phyloP scores from a whole-genome alignment of 805 yeast species.

The Metschnikowia baotianmanensis region DNA sequence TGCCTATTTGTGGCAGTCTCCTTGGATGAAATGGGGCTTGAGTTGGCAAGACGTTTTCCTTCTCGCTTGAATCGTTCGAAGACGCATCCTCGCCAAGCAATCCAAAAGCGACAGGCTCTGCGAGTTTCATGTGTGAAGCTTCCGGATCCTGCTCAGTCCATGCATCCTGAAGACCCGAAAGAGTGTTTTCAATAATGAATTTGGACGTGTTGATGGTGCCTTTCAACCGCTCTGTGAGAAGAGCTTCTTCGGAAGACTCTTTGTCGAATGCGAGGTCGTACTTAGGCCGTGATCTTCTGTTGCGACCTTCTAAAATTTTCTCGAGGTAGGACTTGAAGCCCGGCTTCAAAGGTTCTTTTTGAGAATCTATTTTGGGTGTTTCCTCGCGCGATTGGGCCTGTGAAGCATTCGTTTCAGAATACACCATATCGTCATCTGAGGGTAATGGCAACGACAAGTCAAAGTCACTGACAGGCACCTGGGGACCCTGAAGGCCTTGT shows the following conservation, averaged over 20 bases:
- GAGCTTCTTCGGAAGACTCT: constrained; percentile 7
- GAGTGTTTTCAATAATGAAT: constrained; percentile 18
- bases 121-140: constrained; percentile 5
- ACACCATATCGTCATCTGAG: constrained; percentile 16
- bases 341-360: constrained; percentile 8
- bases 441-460: constrained; percentile 33
- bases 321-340: constrained; percentile 30
- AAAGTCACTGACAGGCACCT: constrained; percentile 20
- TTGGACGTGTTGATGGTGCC: constrained; percentile 14
- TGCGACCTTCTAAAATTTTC: constrained; percentile 25
- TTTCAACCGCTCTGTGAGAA: constrained; percentile 1
- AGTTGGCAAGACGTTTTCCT: constrained; percentile 5
- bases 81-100: constrained; percentile 8
- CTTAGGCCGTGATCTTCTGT: constrained; percentile 3
- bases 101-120: constrained; percentile 20
- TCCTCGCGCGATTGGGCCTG: neutral
- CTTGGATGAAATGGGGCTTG: constrained; percentile 1
- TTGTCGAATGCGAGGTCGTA: constrained; percentile 9
- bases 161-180: constrained; percentile 17
- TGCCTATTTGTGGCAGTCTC: constrained; percentile 10
- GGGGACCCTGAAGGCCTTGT: no score
- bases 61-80: constrained; percentile 16
- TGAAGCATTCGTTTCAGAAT: constrained; percentile 3
- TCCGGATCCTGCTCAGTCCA: neutral
- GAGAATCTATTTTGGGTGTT: neutral